A percentile compares a stretch with the other conserved stretches of the same genome.
These are phyloP conservation scores for Tanozyma kutaoensis DNA, from an alignment of 805 yeast genomes.

Conservation along the genomic window DNA sequence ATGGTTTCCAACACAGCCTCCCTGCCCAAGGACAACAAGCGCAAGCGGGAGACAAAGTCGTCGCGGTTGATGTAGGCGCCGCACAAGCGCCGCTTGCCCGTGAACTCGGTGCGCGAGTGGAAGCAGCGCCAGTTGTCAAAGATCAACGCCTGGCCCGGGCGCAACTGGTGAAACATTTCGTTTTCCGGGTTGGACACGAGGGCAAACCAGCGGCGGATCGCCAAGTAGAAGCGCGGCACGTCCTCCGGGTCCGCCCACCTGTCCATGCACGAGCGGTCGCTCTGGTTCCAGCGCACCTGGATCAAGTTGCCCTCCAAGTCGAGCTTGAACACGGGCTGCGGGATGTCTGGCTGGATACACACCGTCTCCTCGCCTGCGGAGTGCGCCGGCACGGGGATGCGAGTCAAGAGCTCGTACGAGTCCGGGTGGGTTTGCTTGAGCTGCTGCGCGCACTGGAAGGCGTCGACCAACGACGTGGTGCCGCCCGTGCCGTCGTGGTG, in stretches of 20 bases:
- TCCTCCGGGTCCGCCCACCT: conserved; percentile 33
- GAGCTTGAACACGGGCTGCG: conserved; percentile 47
- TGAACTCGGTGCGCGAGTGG: conserved; percentile 54
- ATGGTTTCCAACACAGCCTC: conserved; percentile 25
- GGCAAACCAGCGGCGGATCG: conserved; percentile 42
- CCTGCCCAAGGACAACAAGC: conserved; percentile 35
- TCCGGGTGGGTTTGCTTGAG: conserved; percentile 35
- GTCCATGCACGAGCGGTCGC: conserved; percentile 53
- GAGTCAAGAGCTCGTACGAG: conserved; percentile 35
- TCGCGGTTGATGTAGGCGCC: conserved; percentile 62
- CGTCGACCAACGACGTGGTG: conserved; percentile 53
- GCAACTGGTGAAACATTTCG: conserved; percentile 39
- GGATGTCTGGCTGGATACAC: conserved; percentile 42
- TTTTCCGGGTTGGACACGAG: conserved; percentile 36
- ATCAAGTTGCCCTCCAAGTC: conserved; percentile 36
- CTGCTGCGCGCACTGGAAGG: conserved; percentile 44
- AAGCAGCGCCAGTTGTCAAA: conserved; percentile 66
- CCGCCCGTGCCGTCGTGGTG: conserved; percentile 59
- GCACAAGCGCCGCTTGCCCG: conserved; percentile 58
- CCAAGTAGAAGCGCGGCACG: conserved; percentile 39
- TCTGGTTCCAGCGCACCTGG: conserved; percentile 62
- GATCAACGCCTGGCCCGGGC: conserved; percentile 53
- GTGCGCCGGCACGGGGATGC: conserved; percentile 49
- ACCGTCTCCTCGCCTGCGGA: conserved; percentile 60
- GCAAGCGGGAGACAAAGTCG: conserved; percentile 37